Evolutionary conservation across 768 basidiomycete species (phyloP), one percentile per base, ranked within the genome.

Genomic region (Russula earlei): DNA sequence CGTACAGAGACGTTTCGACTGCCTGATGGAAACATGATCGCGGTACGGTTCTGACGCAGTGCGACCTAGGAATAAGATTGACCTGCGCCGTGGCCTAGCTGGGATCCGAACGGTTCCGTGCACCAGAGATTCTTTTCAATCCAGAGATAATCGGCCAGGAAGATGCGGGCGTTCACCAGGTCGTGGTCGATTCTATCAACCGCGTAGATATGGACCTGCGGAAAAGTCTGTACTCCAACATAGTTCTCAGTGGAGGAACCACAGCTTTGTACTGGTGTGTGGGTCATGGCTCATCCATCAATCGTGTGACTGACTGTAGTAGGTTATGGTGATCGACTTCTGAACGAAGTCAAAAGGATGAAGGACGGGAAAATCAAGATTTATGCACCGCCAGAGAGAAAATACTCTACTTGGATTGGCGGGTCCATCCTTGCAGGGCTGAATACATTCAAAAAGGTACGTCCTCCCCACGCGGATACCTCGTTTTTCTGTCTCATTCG

Each of bases 321-420:
- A 85, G 95, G 95, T 4, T 98, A 96, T 69, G 96, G 94, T 48
- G 96, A 98, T 72, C 85, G 96, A 51, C 76, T 99, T 49, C 76
- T 98, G 56, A 91, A 94, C 65, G 96, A 99, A 71, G 90, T 96
- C 49, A 97, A 97, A 77, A 94, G 25, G 27, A 70, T 97, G 62
- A 92, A 93, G 68, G 95, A 98, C 63, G 82, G 95, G 66, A 99
- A 98, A 76, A 92, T 99, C 71, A 96, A 95, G 76, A 99, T 99
- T 65, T 95, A 91, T 64, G 96, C 96, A 25, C 96, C 96, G 19
- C 96, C 96, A n/a, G 96, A 99, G 72, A 84, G 96, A 63, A 99
- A 98, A 71, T 95, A 95, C 71, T 91, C 90, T 33, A 92, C 91
- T 44, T 94, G 91, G 91, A 93, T 93, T 65, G 95, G 96, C 51